Conservation (phyloP, 768 basidiomycete genomes). For the Termitomyces titanicus region DNA sequence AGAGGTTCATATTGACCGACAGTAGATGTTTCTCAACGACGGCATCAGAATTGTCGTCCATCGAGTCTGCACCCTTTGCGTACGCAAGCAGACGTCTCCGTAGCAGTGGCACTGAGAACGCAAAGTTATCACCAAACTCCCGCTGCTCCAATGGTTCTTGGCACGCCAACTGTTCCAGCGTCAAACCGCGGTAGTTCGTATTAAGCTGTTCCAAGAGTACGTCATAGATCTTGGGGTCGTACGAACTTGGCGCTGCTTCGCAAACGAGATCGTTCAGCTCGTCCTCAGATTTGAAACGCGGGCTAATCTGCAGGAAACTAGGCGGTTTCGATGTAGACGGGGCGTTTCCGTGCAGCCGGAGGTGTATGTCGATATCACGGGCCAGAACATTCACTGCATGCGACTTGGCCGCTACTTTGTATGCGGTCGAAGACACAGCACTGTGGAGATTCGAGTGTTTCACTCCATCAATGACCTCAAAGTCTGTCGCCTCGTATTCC, state of each 20-base stretch:
- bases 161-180: constrained; percentile 59
- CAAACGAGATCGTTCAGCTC: constrained; percentile 61
- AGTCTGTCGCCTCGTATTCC: constrained; percentile 55
- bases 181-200: constrained; percentile 53
- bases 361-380: constrained; percentile 66
- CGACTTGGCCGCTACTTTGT: constrained; percentile 69
- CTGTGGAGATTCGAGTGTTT: constrained; percentile 56
- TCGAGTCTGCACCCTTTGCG: constrained; percentile 31
- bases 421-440: constrained; percentile 57
- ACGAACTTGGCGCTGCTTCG: constrained; percentile 68
- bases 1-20: constrained; percentile 85
- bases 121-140: constrained; percentile 76
- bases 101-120: constrained; percentile 62
- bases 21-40: constrained; percentile 58
- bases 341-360: constrained; percentile 35
- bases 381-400: constrained; percentile 72
- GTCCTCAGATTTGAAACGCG: constrained; percentile 57
- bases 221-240: constrained; percentile 72
- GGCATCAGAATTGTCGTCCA: constrained; percentile 39
- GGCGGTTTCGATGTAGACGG: constrained; percentile 44
- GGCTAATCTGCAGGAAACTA: constrained; percentile 58
- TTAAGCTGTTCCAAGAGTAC: constrained; percentile 47
- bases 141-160: constrained; percentile 64
- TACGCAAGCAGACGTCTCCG: constrained; percentile 59
- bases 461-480: constrained; percentile 43